These are phyloP conservation scores for Lippia alba DNA, from an alignment of 305 asterid species.

Conservation along the genomic window DNA sequence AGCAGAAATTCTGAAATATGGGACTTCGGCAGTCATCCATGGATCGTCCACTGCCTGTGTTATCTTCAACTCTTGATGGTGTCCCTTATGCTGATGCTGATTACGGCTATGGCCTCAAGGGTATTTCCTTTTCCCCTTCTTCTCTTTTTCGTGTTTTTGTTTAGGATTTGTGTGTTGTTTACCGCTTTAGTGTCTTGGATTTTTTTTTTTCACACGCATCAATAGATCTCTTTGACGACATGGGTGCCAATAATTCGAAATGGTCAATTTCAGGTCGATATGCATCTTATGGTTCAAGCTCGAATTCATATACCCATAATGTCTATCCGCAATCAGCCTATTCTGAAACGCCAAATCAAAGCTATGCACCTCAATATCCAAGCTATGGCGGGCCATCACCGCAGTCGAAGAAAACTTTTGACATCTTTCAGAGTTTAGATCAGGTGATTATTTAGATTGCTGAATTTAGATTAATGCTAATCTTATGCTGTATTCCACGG, in stretches of 20 bases:
- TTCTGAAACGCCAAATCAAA: constrained; percentile 64
- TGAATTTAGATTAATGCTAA: background rate
- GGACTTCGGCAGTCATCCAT: no score
- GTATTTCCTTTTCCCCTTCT: no score
- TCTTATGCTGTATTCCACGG: background rate
- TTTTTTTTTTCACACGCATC: no score
- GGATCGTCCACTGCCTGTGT: no score
- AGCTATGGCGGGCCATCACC: constrained; percentile 59
- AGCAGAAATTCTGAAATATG: no score
- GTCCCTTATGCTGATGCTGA: no score
- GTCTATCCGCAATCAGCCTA: constrained; percentile 57
- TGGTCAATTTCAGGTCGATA: constrained; percentile 68
- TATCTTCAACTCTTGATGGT: no score
- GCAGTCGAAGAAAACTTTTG: constrained; percentile 61
- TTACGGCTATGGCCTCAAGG: no score
- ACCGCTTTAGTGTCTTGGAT: no score
- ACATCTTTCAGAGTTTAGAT: constrained; percentile 67
- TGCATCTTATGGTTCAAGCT: constrained; percentile 72
- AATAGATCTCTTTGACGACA: constrained; percentile 42
- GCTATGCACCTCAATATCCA: constrained; percentile 49
- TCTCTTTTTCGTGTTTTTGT: no score
- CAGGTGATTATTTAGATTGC: constrained; percentile 49
- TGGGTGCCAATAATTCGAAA: constrained; percentile 91
- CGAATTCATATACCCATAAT: constrained; percentile 54
- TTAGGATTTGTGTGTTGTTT: no score